Conservation (phyloP, 768 basidiomycete species). For the Lactarius sp. region DNA sequence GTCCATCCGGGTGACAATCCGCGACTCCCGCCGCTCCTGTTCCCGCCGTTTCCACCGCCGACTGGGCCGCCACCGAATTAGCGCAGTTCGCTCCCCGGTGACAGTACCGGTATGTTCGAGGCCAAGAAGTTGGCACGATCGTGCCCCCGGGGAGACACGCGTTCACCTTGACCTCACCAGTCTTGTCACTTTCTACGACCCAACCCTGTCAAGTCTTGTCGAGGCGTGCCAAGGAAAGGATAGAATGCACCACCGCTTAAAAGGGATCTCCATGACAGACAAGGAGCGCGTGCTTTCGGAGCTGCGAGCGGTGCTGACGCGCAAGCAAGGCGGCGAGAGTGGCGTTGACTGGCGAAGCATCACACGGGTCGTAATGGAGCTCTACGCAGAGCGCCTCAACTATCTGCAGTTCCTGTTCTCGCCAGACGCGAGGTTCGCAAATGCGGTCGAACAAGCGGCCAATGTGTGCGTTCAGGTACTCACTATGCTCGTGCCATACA, state of each 20-base stretch:
- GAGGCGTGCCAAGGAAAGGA: slow-evolving; percentile 30
- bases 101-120: neutral
- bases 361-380: slow-evolving; percentile 36
- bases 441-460: slow-evolving; percentile 8
- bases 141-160: slow-evolving; percentile 42
- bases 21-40: neutral
- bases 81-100: slow-evolving; percentile 13
- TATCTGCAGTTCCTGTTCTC: slow-evolving; percentile 36
- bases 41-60: neutral
- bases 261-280: slow-evolving; percentile 34
- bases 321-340: slow-evolving; percentile 26
- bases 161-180: slow-evolving; percentile 39
- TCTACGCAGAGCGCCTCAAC: slow-evolving; percentile 42
- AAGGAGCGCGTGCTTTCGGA: slow-evolving; percentile 25
- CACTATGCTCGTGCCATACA: slow-evolving; percentile 31
- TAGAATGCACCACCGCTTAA: slow-evolving; percentile 36
- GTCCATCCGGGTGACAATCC: neutral
- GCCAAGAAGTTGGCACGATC: slow-evolving; percentile 40
- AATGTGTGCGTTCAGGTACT: slow-evolving; percentile 12
- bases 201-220: slow-evolving; percentile 35
- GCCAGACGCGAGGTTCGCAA: slow-evolving; percentile 20
- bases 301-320: slow-evolving; percentile 30
- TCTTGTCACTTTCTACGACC: slow-evolving; percentile 43
- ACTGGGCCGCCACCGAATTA: slow-evolving; percentile 18
- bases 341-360: slow-evolving; percentile 42